Evolutionary conservation across 1,139 yeast species (phyloP).

Genomic region (Yamadazyma oceani): DNA sequence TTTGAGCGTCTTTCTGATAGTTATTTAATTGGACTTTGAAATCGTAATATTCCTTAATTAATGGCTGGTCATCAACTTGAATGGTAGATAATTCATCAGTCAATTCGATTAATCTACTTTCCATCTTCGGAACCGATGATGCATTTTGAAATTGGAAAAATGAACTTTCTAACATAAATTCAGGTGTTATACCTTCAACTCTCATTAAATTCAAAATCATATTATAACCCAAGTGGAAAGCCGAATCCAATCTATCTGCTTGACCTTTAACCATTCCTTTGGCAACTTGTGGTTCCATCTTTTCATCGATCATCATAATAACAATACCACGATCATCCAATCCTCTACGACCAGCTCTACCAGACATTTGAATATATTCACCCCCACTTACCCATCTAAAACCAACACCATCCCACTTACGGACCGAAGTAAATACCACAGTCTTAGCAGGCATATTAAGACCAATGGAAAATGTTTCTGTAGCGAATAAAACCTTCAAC

Average conservation of each 20-base stretch:
- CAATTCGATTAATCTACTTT: slow-evolving; percentile 56
- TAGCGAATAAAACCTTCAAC: slow-evolving; percentile 90
- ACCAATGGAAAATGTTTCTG: slow-evolving; percentile 98
- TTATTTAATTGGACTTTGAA: slow-evolving; percentile 66
- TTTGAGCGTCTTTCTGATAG: slow-evolving; percentile 76
- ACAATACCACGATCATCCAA: slow-evolving; percentile 98
- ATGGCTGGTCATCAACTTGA: slow-evolving; percentile 69
- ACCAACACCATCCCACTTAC: slow-evolving; percentile 97
- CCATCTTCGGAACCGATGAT: slow-evolving; percentile 83
- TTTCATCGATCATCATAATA: slow-evolving; percentile 98
- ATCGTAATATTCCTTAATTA: slow-evolving; percentile 80
- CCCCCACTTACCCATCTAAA: slow-evolving; percentile 99
- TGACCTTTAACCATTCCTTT: slow-evolving; percentile 99
- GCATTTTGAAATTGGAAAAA: slow-evolving; percentile 95
- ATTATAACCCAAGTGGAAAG: slow-evolving; percentile 94
- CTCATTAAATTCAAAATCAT: slow-evolving; percentile 95
- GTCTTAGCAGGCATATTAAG: slow-evolving; percentile 98
- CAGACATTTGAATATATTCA: slow-evolving; percentile 99
- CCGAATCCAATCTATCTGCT: slow-evolving; percentile 94
- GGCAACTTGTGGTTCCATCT: slow-evolving; percentile 99
- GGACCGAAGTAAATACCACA: slow-evolving; percentile 94
- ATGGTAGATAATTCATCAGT: slow-evolving; percentile 49
- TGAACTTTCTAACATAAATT: slow-evolving; percentile 91
- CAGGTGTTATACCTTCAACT: slow-evolving; percentile 98
- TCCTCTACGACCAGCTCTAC: slow-evolving; percentile 99